Evolutionary conservation across 2,329 filamentous ascomycete genomes (phyloP), one percentile per base, ranked within the genome.

Genomic region (Nigrospora oryzae): DNA sequence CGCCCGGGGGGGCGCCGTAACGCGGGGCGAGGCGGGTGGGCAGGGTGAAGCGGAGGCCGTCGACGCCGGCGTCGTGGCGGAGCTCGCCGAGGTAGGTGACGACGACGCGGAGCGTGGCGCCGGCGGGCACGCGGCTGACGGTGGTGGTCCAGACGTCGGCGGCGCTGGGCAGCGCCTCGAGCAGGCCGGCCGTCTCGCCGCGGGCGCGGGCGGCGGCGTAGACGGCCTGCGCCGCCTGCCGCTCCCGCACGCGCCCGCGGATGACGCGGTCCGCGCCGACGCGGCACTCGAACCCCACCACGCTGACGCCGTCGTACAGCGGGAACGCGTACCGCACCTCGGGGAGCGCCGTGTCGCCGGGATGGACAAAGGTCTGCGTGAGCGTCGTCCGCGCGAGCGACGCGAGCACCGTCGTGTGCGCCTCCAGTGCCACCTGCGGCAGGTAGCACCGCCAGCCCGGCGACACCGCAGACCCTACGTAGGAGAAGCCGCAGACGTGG

Each of bases 1-100:
- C 55, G 7, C 60, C 63, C 5, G 72, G 70, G 40, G 67, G 68
- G 2, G 44, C 45, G 11, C 81, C 81, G 59, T 86, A 89, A 16
- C 83, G 73, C 2, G 84, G 84, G 0, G 79, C 80, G 45, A 89
- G 81, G 40, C 61, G 64, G 1, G 75, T 84, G 0, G 84, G 85
- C 5, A 89, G 75, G 5, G 77, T 87, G 56, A 84, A 84, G 7
- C 83, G 74, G 23, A 84, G 67, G 6, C 82, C 82, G 54, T 89
- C 81, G 3, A 76, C 69, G 49, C 82, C 77, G 37, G 79, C 74
- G 55, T 88, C 83, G 51, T 87, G 81, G 63, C 86, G 86, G 44
- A 89, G 69, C 58, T 89, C 83, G 3, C 79, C 81, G 5, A 86
- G 69, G 49, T 85, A 87, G 0, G 69, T 77, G 45, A 88, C 77